Evolutionary conservation across 768 basidiomycete species (phyloP).

Genomic region (Leccinum arenicola): DNA sequence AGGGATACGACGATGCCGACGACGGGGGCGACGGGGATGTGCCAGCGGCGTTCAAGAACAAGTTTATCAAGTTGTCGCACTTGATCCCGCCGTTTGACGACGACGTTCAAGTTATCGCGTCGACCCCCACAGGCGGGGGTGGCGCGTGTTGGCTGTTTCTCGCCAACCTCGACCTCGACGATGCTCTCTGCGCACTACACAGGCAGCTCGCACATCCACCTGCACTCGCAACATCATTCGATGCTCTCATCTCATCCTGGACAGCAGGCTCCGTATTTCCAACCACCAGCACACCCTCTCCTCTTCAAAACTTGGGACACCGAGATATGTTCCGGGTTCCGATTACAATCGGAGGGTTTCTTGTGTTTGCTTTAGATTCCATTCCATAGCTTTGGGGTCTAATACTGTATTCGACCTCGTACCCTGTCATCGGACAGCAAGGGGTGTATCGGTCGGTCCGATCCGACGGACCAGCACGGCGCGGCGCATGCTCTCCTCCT

Average conservation of each 20-base stretch:
- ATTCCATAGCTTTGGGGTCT: not conserved
- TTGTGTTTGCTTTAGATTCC: too few species aligned
- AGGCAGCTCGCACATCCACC: constrained; percentile 15
- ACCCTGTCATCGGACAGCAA: too few species aligned
- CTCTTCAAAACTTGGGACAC: constrained; percentile 14
- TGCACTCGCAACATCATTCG: constrained; percentile 23
- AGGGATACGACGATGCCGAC: constrained; percentile 7
- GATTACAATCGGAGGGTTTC: too few species aligned
- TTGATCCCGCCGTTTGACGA: constrained; percentile 57
- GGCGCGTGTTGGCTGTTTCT: not conserved
- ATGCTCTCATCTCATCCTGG: constrained; percentile 25
- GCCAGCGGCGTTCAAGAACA: constrained; percentile 37
- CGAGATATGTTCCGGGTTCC: too few species aligned
- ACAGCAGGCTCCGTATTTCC: constrained; percentile 22
- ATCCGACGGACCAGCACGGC: too few species aligned
- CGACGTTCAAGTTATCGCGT: constrained; percentile 11
- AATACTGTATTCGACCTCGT: too few species aligned
- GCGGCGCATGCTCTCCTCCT: too few species aligned
- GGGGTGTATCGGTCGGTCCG: too few species aligned
- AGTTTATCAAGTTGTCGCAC: constrained; percentile 73
- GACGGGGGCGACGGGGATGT: constrained; percentile 21
- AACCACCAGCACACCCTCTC: constrained; percentile 29
- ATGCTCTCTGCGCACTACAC: constrained; percentile 71
- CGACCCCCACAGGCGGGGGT: constrained; percentile 22
- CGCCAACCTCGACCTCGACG: constrained; percentile 5